These are phyloP conservation scores for Rhizopus arrhizus DNA, from an alignment of 371 early-diverging fungal species.

Conservation along the genomic window DNA sequence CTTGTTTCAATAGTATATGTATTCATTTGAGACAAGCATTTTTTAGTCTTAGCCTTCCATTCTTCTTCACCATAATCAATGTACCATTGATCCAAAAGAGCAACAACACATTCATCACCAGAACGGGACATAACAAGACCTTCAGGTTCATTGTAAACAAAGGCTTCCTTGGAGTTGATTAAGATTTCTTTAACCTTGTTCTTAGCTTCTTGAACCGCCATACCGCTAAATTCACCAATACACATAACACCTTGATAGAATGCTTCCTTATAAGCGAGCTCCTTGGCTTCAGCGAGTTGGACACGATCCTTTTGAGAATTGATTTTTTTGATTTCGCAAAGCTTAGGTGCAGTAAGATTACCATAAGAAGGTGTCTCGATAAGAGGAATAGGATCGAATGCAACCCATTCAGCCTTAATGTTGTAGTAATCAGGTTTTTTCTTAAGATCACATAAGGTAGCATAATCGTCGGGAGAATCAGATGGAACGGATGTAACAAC, in stretches of 20 bases:
- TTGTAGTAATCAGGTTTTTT: constrained; percentile 94
- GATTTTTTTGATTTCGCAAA: constrained; percentile 92
- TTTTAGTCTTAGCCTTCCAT: constrained; percentile 86
- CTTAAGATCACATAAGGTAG: constrained; percentile 85
- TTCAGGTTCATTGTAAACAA: constrained; percentile 97
- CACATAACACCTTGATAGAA: constrained; percentile 93
- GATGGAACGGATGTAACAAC: constrained; percentile 98
- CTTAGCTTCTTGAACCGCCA: constrained; percentile 92
- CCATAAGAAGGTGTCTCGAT: constrained; percentile 89
- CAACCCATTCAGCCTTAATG: constrained; percentile 87
- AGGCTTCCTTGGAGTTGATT: constrained; percentile 74
- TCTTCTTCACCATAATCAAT: constrained; percentile 96
- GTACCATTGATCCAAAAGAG: constrained; percentile 99
- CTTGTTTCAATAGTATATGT: constrained; percentile 86
- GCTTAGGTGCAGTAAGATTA: constrained; percentile 78
- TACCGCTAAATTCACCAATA: constrained; percentile 81
- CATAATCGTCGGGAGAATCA: constrained; percentile 97
- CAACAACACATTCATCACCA: constrained; percentile 99
- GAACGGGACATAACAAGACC: constrained; percentile 93
- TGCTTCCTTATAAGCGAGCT: constrained; percentile 95
- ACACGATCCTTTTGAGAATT: constrained; percentile 92
- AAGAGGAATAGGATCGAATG: constrained; percentile 83
- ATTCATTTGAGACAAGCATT: constrained; percentile 86
- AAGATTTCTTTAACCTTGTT: constrained; percentile 77
- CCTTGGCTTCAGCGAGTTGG: constrained; percentile 93